Evolutionary conservation across 2,329 filamentous ascomycete genomes (phyloP).

Genomic region (Penicillium capsulatum): DNA sequence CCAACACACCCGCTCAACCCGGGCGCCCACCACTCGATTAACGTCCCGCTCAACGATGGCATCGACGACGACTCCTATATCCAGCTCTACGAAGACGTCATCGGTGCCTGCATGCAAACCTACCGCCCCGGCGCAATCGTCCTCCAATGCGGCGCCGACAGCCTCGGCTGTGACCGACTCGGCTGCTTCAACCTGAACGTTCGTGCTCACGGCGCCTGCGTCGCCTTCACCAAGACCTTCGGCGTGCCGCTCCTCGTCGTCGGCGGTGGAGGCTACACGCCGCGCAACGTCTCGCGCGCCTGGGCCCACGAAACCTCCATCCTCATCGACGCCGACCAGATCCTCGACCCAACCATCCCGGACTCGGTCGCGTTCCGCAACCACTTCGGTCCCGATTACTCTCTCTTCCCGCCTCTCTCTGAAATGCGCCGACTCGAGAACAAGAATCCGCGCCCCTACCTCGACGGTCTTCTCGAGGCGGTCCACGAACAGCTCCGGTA

Average conservation of each 20-base stretch:
- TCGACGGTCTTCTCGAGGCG: slow-evolving; percentile 70
- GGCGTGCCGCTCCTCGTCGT: slow-evolving; percentile 81
- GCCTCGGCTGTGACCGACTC: slow-evolving; percentile 84
- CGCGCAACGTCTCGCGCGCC: slow-evolving; percentile 89
- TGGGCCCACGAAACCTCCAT: slow-evolving; percentile 97
- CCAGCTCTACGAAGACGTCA: slow-evolving; percentile 75
- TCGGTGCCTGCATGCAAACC: slow-evolving; percentile 70
- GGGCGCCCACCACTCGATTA: slow-evolving; percentile 83
- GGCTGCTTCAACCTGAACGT: slow-evolving; percentile 97
- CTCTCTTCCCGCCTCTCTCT: slow-evolving; percentile 82
- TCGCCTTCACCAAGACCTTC: slow-evolving; percentile 79
- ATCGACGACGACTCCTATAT: slow-evolving; percentile 89
- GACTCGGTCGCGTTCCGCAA: slow-evolving; percentile 77
- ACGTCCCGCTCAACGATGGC: slow-evolving; percentile 84
- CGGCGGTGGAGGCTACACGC: slow-evolving; percentile 93
- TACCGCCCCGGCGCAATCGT: slow-evolving; percentile 91
- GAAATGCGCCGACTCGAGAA: slow-evolving; percentile 66
- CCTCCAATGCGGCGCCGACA: slow-evolving; percentile 93
- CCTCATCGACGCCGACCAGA: slow-evolving; percentile 68
- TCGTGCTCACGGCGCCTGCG: slow-evolving; percentile 85
- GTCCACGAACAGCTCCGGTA: slow-evolving; percentile 84
- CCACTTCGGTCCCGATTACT: slow-evolving; percentile 83
- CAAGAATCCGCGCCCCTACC: slow-evolving; percentile 70
- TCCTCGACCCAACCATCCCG: slow-evolving; percentile 70
- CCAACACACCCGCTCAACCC: slow-evolving; percentile 78